phyloP scores from a whole-genome alignment of 2,329 filamentous ascomycete species.

The Emergomyces orientalis region DNA sequence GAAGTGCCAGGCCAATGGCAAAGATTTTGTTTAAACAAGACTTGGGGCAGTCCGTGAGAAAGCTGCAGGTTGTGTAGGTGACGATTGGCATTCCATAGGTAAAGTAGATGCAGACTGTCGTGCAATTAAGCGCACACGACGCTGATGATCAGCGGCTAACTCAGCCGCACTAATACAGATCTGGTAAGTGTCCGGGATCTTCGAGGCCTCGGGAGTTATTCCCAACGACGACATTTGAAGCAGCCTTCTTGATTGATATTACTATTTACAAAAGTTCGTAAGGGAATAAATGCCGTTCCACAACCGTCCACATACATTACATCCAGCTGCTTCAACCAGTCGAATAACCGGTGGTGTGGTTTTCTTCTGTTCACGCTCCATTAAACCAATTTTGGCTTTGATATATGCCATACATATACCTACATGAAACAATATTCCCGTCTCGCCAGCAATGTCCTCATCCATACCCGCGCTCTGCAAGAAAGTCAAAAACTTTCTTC shows the following conservation, averaged over 20 bases:
- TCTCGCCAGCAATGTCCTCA: neutral
- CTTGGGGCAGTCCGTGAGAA: too few species aligned
- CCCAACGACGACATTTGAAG: neutral
- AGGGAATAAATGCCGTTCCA: neutral
- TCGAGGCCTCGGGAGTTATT: neutral
- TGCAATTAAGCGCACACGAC: neutral
- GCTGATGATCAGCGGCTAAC: neutral
- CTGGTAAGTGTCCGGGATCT: neutral
- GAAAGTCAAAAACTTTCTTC: slow-evolving; percentile 19
- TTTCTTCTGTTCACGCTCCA: neutral
- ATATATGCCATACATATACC: neutral
- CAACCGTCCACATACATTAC: neutral
- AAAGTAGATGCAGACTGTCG: neutral
- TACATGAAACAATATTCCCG: neutral
- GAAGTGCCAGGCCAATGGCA: neutral
- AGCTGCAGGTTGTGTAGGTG: neutral
- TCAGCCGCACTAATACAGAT: neutral
- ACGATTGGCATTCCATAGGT: too few species aligned
- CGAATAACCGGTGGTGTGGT: neutral
- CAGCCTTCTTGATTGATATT: neutral
- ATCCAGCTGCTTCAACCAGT: neutral
- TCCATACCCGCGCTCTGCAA: slow-evolving; percentile 16
- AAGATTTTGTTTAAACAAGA: neutral
- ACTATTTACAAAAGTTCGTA: neutral
- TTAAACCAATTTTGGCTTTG: neutral